A percentile compares a stretch with the other conserved stretches of the same genome.
Conservation (phyloP, 306 rosid genomes). For the Carpinus fangiana region DNA sequence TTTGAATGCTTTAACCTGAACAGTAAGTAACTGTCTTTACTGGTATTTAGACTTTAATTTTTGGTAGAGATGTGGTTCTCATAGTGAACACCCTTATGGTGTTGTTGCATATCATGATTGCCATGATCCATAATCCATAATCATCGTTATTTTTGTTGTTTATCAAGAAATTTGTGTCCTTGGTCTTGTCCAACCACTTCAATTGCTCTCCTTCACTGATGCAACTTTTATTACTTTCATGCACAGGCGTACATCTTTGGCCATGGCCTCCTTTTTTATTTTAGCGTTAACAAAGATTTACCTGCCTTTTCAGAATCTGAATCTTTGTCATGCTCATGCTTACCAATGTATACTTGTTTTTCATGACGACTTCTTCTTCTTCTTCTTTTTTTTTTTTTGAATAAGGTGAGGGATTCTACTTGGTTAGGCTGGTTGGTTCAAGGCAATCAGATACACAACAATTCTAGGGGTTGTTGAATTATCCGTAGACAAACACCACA, state of each 20-base stretch:
- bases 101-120: not conserved
- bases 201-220: not conserved
- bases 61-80: not conserved
- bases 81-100: not conserved
- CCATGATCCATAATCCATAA: not conserved
- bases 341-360: not conserved
- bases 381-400: not conserved
- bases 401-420: not conserved
- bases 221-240: not conserved
- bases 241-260: not conserved
- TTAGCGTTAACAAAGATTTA: not conserved
- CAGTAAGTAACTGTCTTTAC: not conserved
- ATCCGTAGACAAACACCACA: not conserved
- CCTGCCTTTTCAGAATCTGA: not conserved
- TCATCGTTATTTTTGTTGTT: not conserved
- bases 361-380: no score
- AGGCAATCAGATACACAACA: not conserved
- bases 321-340: not conserved
- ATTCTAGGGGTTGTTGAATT: not conserved
- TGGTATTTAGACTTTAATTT: not conserved
- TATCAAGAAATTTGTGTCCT: not conserved
- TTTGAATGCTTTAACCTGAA: not conserved
- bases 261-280: not conserved
- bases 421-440: not conserved
- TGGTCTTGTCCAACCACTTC: not conserved